Conservation (phyloP, 345 rosid genomes). For the Eucalyptus regnans region DNA sequence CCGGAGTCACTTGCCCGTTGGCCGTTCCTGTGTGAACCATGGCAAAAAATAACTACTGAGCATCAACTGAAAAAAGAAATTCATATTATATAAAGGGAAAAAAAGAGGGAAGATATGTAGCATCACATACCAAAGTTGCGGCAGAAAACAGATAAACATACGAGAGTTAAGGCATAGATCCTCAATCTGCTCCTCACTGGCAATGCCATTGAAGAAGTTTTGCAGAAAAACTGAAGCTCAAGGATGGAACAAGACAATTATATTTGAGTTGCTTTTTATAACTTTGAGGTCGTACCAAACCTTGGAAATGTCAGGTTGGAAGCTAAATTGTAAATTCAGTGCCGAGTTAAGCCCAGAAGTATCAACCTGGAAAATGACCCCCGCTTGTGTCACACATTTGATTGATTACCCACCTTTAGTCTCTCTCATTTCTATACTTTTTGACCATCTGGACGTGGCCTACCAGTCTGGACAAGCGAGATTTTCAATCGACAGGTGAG, state of each 20-base stretch:
- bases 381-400: not conserved
- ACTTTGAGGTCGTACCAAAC: not conserved
- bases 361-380: not conserved
- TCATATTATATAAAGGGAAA: not conserved
- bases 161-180: constrained; percentile 9
- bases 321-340: not conserved
- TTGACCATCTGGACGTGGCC: not conserved
- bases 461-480: not conserved
- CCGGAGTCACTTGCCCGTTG: constrained; percentile 10
- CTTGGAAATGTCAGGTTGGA: not conserved
- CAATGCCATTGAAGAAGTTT: constrained; percentile 31
- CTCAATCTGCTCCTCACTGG: constrained; percentile 1
- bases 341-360: not conserved
- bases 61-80: not conserved
- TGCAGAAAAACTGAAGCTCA: not conserved
- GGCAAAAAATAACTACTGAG: not conserved
- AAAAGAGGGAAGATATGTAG: not conserved
- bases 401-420: not conserved
- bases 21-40: constrained; percentile 24
- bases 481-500: not conserved
- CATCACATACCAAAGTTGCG: constrained; percentile 1
- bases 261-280: not conserved
- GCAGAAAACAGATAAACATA: constrained; percentile 10
- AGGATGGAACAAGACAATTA: not conserved
- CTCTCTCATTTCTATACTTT: not conserved